phyloP scores from a whole-genome alignment of 148 eudicot genomes.

The Fagopyrum esculentum region DNA sequence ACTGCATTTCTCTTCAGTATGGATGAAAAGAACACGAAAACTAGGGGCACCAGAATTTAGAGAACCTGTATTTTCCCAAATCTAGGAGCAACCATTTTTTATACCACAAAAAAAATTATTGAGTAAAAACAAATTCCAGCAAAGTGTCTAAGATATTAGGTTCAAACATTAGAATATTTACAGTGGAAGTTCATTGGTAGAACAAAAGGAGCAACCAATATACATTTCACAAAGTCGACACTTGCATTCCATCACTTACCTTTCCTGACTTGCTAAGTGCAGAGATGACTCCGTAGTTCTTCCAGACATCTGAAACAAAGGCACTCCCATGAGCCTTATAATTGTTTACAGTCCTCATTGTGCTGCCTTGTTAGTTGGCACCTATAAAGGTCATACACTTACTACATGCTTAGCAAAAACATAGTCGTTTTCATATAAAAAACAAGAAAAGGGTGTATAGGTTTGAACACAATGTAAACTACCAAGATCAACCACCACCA shows the following conservation, averaged over 20 bases:
- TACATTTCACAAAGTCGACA: not conserved
- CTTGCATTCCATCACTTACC: constrained; percentile 24
- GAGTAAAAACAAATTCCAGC: not conserved
- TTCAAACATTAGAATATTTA: too few relatives aligned
- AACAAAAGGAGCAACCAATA: not conserved
- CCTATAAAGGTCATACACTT: constrained; percentile 26
- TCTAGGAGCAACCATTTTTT: constrained; percentile 10
- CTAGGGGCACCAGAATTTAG: constrained; percentile 88
- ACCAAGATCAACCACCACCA: too few relatives aligned
- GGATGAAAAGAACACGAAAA: constrained; percentile 91
- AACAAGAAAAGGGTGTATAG: too few relatives aligned
- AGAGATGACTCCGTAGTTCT: constrained; percentile 21
- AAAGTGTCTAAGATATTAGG: too few relatives aligned
- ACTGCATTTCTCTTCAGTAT: constrained; percentile 65
- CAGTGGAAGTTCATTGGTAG: not conserved
- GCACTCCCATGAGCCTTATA: constrained; percentile 88
- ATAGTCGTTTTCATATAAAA: too few relatives aligned
- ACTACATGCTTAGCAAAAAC: too few relatives aligned
- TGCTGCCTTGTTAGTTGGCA: constrained; percentile 64
- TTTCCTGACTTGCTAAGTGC: constrained; percentile 80
- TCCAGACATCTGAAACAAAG: constrained; percentile 69
- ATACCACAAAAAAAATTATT: not conserved
- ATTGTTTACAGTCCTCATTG: constrained; percentile 87
- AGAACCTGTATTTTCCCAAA: constrained; percentile 94
- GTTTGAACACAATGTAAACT: too few relatives aligned